These are phyloP conservation scores for Tulasnella sp. DNA, from an alignment of 768 basidiomycete genomes.

Conservation along the genomic window DNA sequence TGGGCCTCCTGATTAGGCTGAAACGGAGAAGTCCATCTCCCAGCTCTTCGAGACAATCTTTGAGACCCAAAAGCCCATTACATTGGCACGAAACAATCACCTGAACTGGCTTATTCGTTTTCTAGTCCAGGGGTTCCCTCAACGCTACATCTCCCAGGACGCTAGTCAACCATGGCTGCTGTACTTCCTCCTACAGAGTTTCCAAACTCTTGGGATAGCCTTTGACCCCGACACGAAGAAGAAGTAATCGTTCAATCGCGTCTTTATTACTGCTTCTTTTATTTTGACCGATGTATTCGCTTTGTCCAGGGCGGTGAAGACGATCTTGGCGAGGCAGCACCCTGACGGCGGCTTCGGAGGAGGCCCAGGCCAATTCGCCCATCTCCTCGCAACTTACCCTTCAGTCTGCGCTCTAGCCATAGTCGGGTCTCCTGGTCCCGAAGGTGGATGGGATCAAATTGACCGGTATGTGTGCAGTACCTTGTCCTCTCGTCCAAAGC, in stretches of 20 bases:
- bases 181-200: conserved; percentile 87
- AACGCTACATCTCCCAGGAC: conserved; percentile 77
- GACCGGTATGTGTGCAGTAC: conserved; percentile 54
- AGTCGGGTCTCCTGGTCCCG: conserved; percentile 65
- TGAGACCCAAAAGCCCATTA: conserved; percentile 3
- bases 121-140: conserved; percentile 74
- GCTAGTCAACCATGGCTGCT: conserved; percentile 94
- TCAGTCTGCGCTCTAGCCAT: conserved; percentile 80
- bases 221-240: conserved; percentile 76
- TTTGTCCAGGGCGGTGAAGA: conserved; percentile 64
- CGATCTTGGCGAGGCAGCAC: conserved; percentile 77
- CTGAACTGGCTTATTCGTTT: conserved; percentile 67
- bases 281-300: neutral
- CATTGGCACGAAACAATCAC: conserved; percentile 62
- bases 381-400: conserved; percentile 88
- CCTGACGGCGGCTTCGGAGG: conserved; percentile 88
- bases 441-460: conserved; percentile 83
- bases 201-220: conserved; percentile 71
- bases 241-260: conserved; percentile 44
- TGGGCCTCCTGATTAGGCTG: conserved; percentile 31
- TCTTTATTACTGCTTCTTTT: neutral
- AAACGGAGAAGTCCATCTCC: conserved; percentile 63
- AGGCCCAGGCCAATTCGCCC: conserved; percentile 82
- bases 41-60: conserved; percentile 43
- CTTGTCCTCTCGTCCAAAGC: neutral